These are phyloP conservation scores for Komagataella populi DNA, from an alignment of 805 yeast species.

Conservation along the genomic window DNA sequence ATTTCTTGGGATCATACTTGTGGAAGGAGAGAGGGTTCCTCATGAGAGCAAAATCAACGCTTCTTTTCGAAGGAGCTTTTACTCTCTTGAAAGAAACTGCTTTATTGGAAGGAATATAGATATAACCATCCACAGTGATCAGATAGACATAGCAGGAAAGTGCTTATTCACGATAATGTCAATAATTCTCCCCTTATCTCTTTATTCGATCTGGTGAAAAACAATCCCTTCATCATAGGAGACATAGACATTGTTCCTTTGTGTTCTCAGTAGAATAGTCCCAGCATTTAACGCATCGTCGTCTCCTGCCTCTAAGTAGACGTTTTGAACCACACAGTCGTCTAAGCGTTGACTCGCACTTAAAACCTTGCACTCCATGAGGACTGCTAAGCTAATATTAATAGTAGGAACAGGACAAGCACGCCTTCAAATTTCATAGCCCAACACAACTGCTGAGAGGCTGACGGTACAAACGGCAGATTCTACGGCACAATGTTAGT, in stretches of 20 bases:
- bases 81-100: slow-evolving; percentile 39
- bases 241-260: slow-evolving; percentile 35
- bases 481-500: background rate
- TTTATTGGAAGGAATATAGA: slow-evolving; percentile 58
- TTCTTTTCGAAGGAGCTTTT: slow-evolving; percentile 31
- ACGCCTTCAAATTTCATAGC: too few species aligned
- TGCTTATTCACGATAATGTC: slow-evolving; percentile 50
- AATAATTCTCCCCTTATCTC: slow-evolving; percentile 26
- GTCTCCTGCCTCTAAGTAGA: slow-evolving; percentile 44
- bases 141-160: slow-evolving; percentile 42
- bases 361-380: too few species aligned
- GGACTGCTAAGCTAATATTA: too few species aligned
- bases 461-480: background rate
- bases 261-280: slow-evolving; percentile 49
- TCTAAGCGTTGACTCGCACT: slow-evolving; percentile 25
- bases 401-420: too few species aligned
- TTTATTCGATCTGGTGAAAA: slow-evolving; percentile 19
- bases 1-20: slow-evolving; percentile 35
- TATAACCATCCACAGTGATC: slow-evolving; percentile 29
- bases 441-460: too few species aligned
- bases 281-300: slow-evolving; percentile 33
- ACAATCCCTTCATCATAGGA: slow-evolving; percentile 59
- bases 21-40: slow-evolving; percentile 45
- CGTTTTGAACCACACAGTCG: slow-evolving; percentile 41
- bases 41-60: slow-evolving; percentile 19